phyloP scores from a whole-genome alignment of 495 filamentous ascomycete species.

The Lentithecium fluviatile region DNA sequence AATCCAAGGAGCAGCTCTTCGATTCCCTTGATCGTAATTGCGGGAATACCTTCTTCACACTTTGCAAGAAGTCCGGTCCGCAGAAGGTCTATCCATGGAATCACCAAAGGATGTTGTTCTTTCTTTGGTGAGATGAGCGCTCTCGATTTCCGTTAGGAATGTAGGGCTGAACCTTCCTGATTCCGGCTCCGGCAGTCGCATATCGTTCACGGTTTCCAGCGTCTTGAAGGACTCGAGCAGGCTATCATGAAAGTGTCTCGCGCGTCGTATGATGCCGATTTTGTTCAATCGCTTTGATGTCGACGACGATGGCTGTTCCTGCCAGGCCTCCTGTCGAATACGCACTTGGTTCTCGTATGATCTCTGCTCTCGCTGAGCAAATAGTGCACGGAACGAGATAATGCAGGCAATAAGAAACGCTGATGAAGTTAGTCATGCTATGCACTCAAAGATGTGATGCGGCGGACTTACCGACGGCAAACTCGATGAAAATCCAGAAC shows the following conservation, averaged over 20 bases:
- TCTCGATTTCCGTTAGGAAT: constrained; percentile 4
- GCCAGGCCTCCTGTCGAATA: not conserved
- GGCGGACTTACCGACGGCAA: constrained; percentile 4
- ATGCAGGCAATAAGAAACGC: constrained; percentile 8
- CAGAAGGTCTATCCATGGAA: too few relatives aligned
- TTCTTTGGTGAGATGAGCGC: too few relatives aligned
- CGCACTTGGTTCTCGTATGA: not conserved
- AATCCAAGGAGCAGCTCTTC: too few relatives aligned
- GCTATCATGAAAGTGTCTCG: constrained; percentile 7
- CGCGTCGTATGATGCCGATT: not conserved
- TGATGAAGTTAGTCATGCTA: not conserved
- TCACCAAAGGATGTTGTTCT: too few relatives aligned
- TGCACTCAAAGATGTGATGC: not conserved
- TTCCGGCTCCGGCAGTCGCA: not conserved
- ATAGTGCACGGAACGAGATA: constrained; percentile 7
- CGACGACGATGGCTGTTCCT: too few relatives aligned
- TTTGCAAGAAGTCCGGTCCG: too few relatives aligned
- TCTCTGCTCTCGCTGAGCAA: constrained; percentile 2
- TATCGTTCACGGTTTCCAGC: constrained; percentile 5
- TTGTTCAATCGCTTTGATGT: not conserved
- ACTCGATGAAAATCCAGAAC: constrained; percentile 13
- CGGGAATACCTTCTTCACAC: too few relatives aligned
- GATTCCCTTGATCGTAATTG: too few relatives aligned
- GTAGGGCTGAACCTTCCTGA: constrained; percentile 9
- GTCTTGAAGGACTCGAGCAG: constrained; percentile 3